These are phyloP conservation scores for Rubia peregrina DNA, from an alignment of 305 asterid species.

Conservation along the genomic window DNA sequence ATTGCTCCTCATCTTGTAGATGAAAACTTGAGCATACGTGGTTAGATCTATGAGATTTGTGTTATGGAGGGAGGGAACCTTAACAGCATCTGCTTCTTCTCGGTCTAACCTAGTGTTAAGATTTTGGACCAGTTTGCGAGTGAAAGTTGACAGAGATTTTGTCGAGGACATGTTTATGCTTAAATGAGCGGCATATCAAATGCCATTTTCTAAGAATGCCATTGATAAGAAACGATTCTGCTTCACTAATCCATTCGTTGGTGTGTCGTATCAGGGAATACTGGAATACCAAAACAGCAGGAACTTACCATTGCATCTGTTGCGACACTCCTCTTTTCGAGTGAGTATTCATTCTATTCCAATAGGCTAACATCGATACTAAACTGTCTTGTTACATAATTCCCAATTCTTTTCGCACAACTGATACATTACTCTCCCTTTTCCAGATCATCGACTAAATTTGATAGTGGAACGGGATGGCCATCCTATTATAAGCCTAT, in stretches of 20 bases:
- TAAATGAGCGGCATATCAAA: neutral
- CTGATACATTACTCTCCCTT: conserved; percentile 7
- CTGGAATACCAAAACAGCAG: conserved; percentile 74
- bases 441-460: conserved; percentile 74
- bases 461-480: conserved; percentile 94
- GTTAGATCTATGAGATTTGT: neutral
- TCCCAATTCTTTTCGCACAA: neutral
- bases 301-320: conserved; percentile 83
- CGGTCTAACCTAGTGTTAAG: neutral
- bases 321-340: conserved; percentile 81
- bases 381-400: too few relatives aligned
- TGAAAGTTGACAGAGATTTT: neutral
- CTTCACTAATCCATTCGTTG: neutral
- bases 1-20: neutral
- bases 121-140: neutral
- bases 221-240: neutral
- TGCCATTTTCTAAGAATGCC: neutral
- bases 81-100: neutral
- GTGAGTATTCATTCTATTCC: conserved; percentile 29
- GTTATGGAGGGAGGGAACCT: neutral
- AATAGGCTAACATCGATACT: neutral
- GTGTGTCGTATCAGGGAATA: conserved; percentile 49
- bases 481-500: conserved; percentile 77
- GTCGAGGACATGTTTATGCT: neutral
- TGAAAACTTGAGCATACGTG: neutral